Conservation (phyloP, 129 eudicot species). For the Rutidosis leptorrhynchoides region DNA sequence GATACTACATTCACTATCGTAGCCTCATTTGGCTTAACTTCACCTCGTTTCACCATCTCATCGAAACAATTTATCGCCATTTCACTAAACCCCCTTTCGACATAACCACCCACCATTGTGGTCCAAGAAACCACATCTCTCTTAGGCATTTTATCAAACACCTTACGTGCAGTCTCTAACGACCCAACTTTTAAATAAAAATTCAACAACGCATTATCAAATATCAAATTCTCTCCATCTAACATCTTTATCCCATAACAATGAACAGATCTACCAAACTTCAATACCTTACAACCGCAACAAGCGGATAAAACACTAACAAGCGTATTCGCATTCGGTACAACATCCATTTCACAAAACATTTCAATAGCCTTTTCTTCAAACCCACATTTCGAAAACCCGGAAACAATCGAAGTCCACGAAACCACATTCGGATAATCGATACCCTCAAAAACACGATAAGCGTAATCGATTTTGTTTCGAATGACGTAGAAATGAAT, state of each 20-base stretch:
- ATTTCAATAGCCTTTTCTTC: conserved; percentile 22
- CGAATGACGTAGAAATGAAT: conserved; percentile 36
- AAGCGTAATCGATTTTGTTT: conserved; percentile 24
- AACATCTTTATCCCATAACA: conserved; percentile 30
- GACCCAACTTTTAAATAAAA: conserved; percentile 34
- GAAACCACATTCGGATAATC: conserved; percentile 37
- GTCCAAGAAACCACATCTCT: conserved; percentile 47
- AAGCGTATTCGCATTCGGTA: conserved; percentile 36
- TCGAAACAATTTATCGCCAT: conserved; percentile 19
- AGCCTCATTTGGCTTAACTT: conserved; percentile 35
- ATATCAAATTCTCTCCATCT: conserved; percentile 13
- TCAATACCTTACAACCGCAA: conserved; percentile 22
- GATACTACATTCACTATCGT: conserved; percentile 32
- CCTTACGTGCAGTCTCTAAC: conserved; percentile 17
- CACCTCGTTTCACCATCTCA: conserved; percentile 32
- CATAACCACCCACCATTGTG: conserved; percentile 41
- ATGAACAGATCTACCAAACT: conserved; percentile 34
- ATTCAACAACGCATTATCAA: conserved; percentile 35
- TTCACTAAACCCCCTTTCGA: conserved; percentile 25
- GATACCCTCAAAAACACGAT: conserved; percentile 27
- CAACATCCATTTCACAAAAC: conserved; percentile 37
- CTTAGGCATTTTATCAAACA: conserved; percentile 35
- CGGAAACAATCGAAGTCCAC: conserved; percentile 43
- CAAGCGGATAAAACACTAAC: conserved; percentile 44
- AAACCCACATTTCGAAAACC: conserved; percentile 42